Base-by-base conservation (phyloP, 2,329 filamentous ascomycete genomes). In the Aspergillus uvarum region DNA sequence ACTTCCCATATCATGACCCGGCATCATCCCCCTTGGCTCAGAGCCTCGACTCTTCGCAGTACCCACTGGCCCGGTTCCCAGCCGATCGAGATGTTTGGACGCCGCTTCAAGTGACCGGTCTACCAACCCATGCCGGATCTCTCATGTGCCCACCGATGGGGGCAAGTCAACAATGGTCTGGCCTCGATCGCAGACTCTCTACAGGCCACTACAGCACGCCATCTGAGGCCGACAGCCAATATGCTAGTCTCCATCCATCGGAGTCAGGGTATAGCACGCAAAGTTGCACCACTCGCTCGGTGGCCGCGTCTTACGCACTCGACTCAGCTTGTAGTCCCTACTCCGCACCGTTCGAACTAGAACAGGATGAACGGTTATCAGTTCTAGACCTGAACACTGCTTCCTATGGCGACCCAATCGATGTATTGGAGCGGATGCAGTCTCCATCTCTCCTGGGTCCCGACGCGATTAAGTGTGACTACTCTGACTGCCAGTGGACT, bases 361-460 rank as follows among this genome's bases (percentile, higher is more conserved):
- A 65, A 11, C 64, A 64, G 22, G 66, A 64, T 4, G 68, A 71
- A 16, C 55, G 60, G 2, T 44, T 59, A 10, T 51, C 66, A 2
- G 58, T 57, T 6, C 63, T 68, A 52, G 69, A 71, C 48, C 63
- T 64, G 22, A 49, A 59, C 8, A 58, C 58, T 22, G 52, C 54
- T 3, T 54, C 50, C 24, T 29, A 58, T 59, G 49, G 50, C 10
- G 63, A 65, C 7, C 16, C 58, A 12, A 55, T 59, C 11, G 61
- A 77, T 84, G 32, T 75, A 76, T 5, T 73, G 8, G 62, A 66
- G 8, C 54, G 59, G 8, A 44, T 88, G 1, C 80, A 80, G 1
- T 79, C 81, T 16, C 77, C 84, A 6, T 87, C 87, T 61, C 70
- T 79, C 29, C 76, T 85, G 56, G 87, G 85, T 68, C 58, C 63